These are phyloP conservation scores for Hyaloscypha hepaticicola DNA, from an alignment of 495 filamentous ascomycete genomes.

Conservation along the genomic window DNA sequence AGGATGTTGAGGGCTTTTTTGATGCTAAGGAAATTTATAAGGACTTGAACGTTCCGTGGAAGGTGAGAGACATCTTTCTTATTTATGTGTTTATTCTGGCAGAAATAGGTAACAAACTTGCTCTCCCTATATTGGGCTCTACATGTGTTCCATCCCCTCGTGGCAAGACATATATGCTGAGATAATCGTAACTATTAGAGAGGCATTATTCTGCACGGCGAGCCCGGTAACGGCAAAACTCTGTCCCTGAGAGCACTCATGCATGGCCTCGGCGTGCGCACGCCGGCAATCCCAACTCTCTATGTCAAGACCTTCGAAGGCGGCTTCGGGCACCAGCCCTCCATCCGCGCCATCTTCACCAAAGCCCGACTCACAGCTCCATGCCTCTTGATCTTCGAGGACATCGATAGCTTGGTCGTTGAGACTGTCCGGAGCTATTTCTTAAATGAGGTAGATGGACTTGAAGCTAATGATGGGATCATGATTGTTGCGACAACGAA, in stretches of 20 bases:
- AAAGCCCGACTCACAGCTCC: constrained; percentile 38
- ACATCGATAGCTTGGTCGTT: constrained; percentile 60
- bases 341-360: not conserved
- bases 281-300: constrained; percentile 42
- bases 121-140: no score
- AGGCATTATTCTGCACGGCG: constrained; percentile 56
- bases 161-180: no score
- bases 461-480: constrained; percentile 64
- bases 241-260: constrained; percentile 65
- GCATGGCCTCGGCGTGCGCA: constrained; percentile 45
- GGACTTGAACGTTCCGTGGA: constrained; percentile 61
- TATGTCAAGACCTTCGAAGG: constrained; percentile 50
- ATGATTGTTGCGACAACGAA: constrained; percentile 66
- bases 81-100: no score
- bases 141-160: no score
- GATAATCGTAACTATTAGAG: no score
- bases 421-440: constrained; percentile 58
- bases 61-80: no score
- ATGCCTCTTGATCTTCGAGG: constrained; percentile 58
- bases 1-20: constrained; percentile 60
- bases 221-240: constrained; percentile 65
- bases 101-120: no score
- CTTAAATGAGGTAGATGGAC: constrained; percentile 68
- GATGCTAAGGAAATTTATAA: constrained; percentile 50
- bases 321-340: not conserved